Evolutionary conservation across 371 early-diverging fungal species (phyloP).

Genomic region (Circinella minor): DNA sequence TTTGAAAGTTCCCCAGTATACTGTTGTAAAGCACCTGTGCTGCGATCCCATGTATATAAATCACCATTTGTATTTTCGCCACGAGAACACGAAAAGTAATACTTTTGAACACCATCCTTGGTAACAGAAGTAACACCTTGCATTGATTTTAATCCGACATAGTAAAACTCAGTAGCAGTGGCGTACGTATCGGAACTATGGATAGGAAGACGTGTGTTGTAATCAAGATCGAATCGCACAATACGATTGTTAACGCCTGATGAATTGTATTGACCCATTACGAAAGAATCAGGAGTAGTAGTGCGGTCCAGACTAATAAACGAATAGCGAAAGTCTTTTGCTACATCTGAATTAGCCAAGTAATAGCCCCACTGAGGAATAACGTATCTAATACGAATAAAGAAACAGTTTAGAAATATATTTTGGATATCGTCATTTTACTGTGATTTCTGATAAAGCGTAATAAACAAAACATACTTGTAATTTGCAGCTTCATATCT

Average conservation of each 20-base stretch:
- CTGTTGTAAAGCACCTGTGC: neutral
- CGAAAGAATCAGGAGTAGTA: constrained; percentile 10
- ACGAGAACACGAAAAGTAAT: constrained; percentile 16
- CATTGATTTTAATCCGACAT: constrained; percentile 15
- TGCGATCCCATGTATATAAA: constrained; percentile 11
- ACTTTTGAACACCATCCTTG: constrained; percentile 9
- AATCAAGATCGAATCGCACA: constrained; percentile 18
- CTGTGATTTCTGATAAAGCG: neutral
- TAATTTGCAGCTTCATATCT: constrained; percentile 14
- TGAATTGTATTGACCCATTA: constrained; percentile 14
- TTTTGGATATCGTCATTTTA: too few species aligned
- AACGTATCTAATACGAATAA: constrained; percentile 6
- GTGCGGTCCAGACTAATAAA: constrained; percentile 14
- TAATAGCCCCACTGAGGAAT: constrained; percentile 14
- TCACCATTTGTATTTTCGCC: constrained; percentile 10
- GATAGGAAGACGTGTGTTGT: constrained; percentile 2
- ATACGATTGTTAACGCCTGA: constrained; percentile 10
- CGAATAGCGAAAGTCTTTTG: constrained; percentile 8
- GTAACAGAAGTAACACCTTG: constrained; percentile 15
- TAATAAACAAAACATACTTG: constrained; percentile 4
- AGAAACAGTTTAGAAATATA: neutral
- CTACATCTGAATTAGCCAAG: neutral
- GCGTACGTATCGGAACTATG: constrained; percentile 1
- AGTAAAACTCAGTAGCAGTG: constrained; percentile 15
- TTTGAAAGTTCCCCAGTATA: constrained; percentile 4